A percentile compares a stretch with the other conserved stretches of the same genome.
Evolutionary conservation across 1,284 basidiomycete genomes (phyloP).

Genomic region (Omphalotus olearius): DNA sequence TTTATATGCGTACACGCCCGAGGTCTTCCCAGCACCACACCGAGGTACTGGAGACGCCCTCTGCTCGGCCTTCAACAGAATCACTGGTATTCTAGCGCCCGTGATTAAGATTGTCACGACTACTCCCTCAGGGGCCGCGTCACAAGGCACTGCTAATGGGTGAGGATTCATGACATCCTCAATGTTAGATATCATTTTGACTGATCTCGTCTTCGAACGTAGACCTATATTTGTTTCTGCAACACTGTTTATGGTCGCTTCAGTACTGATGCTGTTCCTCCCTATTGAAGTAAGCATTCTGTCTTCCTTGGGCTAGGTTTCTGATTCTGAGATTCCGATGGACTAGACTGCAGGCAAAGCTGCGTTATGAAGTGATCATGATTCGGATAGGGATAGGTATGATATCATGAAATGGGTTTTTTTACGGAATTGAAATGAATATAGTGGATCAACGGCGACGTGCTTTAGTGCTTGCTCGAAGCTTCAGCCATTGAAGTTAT

Average conservation of each 20-base stretch:
- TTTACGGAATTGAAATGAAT: too few species aligned
- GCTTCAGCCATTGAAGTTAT: too few species aligned
- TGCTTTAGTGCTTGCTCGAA: too few species aligned
- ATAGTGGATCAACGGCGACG: too few species aligned
- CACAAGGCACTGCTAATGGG: slow-evolving; percentile 29
- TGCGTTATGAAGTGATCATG: slow-evolving; percentile 7
- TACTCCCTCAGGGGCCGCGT: slow-evolving; percentile 22
- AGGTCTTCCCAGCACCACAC: slow-evolving; percentile 62
- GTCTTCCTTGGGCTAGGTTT: not conserved
- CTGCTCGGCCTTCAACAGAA: slow-evolving; percentile 47
- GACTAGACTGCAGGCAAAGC: slow-evolving; percentile 15
- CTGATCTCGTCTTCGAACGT: not conserved
- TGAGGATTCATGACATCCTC: not conserved
- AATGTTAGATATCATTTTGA: too few species aligned
- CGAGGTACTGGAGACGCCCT: slow-evolving; percentile 64
- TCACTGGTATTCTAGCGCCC: slow-evolving; percentile 53
- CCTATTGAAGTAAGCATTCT: slow-evolving; percentile 49
- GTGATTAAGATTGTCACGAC: slow-evolving; percentile 48
- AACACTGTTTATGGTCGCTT: slow-evolving; percentile 46
- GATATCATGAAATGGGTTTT: too few species aligned
- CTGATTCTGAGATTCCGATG: not conserved
- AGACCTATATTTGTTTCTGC: slow-evolving; percentile 53
- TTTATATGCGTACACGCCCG: slow-evolving; percentile 59
- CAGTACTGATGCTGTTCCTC: slow-evolving; percentile 41
- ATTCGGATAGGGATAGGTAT: too few species aligned